A percentile compares a stretch with the other conserved stretches of the same genome.
These are phyloP conservation scores for Cucurbita ficifolia DNA, from an alignment of 306 rosid genomes.

Conservation along the genomic window DNA sequence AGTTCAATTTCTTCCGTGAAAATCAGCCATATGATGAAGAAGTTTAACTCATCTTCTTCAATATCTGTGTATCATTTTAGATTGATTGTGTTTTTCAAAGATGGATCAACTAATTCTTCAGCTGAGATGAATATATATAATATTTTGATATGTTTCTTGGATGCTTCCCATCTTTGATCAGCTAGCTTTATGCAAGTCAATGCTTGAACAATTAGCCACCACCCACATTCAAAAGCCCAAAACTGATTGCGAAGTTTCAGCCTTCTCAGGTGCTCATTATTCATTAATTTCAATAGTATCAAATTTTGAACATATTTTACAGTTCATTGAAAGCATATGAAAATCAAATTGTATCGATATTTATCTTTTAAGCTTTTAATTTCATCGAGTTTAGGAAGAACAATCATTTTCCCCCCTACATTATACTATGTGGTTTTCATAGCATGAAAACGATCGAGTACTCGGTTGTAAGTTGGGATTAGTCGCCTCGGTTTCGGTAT, in stretches of 20 bases:
- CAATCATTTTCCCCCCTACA: no score
- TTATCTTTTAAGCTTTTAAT: no score
- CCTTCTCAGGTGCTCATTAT: constrained; percentile 1
- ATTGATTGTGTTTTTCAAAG: background rate
- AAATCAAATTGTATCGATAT: no score
- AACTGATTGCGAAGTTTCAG: background rate
- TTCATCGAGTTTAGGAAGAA: no score
- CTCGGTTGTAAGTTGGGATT: no score
- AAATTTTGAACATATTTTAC: no score
- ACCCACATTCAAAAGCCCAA: background rate
- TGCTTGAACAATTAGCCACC: background rate
- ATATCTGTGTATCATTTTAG: background rate
- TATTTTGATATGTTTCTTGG: background rate
- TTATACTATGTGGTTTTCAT: no score
- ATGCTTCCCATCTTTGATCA: background rate
- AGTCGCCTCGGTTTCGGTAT: no score
- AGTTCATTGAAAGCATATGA: no score
- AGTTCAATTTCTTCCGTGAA: background rate
- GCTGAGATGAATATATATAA: background rate
- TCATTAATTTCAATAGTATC: no score
- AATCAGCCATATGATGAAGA: background rate
- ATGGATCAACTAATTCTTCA: background rate
- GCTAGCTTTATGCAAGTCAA: background rate
- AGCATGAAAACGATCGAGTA: no score
- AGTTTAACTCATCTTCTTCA: background rate